Evolutionary conservation across 2,329 filamentous ascomycete genomes (phyloP), one percentile per base, ranked within the genome.

Genomic region (Epicoccum sorghinum): DNA sequence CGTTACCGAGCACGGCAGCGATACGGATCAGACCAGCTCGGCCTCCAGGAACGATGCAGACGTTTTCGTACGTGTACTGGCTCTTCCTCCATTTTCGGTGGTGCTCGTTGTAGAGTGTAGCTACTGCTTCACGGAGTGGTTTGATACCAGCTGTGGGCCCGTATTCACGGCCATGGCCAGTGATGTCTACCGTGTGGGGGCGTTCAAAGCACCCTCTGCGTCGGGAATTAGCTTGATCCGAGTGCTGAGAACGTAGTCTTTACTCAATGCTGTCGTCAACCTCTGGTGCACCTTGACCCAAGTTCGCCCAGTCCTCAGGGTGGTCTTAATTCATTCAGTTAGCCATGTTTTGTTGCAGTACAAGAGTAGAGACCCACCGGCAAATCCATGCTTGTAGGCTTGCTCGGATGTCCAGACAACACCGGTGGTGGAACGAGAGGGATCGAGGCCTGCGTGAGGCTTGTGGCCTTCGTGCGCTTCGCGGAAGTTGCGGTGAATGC

Each of bases 11-110:
- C 5, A 98, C 92, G 46, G 93, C 93, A 18, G 93, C 93, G 73
- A 98, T 97, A 66, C 93, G 86, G 73, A 97, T 97, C 77, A 98
- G 80, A 43, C 93, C 93, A 30, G 93, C 93, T 67, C 93, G 86
- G 35, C 93, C 93, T 75, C 93, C 93, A 40, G 93, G 93, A 3
- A 98, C 93, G 73, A 98, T 96, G 74, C 90, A 93, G 14, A 97
- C 93, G 75, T 98, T 98, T 81, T 98, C 93, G 89, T 91, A 97
- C 5, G 90, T 96, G 75, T 98, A 98, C 78, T 96, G 83, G 76
- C 89, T 93, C 9, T 86, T 83, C 79, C 95, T 96, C 70, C 89
- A 91, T 78, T 93, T 79, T 61, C 93, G 87, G 70, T 97, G 93
- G 75, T 93, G 90, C 74, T 89, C 89, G 70, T 98, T 98, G 83